phyloP scores from a whole-genome alignment of 2,329 filamentous ascomycete species.

The Akanthomyces uredinophilus region DNA sequence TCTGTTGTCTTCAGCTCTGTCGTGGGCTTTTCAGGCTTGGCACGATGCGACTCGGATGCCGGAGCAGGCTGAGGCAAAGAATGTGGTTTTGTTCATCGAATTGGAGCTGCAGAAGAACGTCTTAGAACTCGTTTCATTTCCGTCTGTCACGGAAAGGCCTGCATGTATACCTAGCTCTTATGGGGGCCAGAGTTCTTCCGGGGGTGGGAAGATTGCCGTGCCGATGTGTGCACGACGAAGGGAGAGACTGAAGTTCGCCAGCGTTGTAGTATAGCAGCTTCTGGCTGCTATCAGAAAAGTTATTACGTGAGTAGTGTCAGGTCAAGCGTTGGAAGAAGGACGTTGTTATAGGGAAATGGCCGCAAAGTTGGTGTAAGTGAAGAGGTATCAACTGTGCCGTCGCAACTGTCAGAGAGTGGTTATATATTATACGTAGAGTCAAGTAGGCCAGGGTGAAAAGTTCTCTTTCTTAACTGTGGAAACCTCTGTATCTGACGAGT shows the following conservation, averaged over 20 bases:
- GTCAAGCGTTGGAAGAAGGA: background rate
- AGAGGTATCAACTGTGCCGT: background rate
- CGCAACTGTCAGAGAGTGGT: too few species aligned
- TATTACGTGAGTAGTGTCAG: background rate
- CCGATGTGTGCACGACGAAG: slow-evolving; percentile 4
- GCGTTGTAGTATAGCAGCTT: slow-evolving; percentile 12
- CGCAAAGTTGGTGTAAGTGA: background rate
- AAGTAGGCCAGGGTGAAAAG: background rate
- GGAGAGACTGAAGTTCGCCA: slow-evolving; percentile 7
- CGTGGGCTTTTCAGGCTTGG: background rate
- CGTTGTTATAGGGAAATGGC: background rate
- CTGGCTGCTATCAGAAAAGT: background rate
- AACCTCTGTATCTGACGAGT: background rate
- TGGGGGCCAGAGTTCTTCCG: slow-evolving; percentile 17
- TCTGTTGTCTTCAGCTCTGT: background rate
- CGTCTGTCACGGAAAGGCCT: background rate
- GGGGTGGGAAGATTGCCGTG: slow-evolving; percentile 11
- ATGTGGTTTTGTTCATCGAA: background rate
- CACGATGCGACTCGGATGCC: background rate
- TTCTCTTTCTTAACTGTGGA: background rate
- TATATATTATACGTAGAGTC: background rate
- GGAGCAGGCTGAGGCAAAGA: background rate
- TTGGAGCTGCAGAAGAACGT: background rate
- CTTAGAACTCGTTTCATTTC: background rate
- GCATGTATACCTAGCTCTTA: slow-evolving; percentile 12